These are phyloP conservation scores for Venturia oleaginea DNA, from an alignment of 2,329 filamentous ascomycete genomes.

Conservation along the genomic window DNA sequence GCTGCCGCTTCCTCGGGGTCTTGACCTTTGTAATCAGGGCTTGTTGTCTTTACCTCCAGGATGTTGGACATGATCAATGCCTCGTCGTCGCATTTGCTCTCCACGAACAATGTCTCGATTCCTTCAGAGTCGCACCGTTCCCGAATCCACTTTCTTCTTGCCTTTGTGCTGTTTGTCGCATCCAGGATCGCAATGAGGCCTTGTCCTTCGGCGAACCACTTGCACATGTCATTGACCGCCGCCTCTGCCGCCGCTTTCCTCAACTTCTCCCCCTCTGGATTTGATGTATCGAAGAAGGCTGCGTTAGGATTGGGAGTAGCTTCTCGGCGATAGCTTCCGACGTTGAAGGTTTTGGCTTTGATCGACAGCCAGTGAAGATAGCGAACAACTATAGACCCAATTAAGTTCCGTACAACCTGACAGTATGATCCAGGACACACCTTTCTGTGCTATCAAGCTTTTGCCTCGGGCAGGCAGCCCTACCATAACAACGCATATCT, in stretches of 20 bases:
- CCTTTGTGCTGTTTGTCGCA: constrained; percentile 92
- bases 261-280: constrained; percentile 81
- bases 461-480: constrained; percentile 92
- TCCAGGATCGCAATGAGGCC: constrained; percentile 91
- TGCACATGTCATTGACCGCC: constrained; percentile 85
- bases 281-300: constrained; percentile 90
- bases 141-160: constrained; percentile 81
- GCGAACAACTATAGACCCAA: constrained; percentile 38
- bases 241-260: constrained; percentile 83
- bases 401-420: not conserved
- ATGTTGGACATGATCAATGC: constrained; percentile 98
- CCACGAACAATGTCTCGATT: constrained; percentile 89
- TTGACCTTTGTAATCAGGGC: constrained; percentile 87
- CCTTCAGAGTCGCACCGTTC: constrained; percentile 65
- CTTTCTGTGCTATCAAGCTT: constrained; percentile 95
- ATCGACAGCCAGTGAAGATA: constrained; percentile 97
- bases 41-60: constrained; percentile 91
- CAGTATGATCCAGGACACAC: constrained; percentile 38
- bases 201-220: constrained; percentile 70
- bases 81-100: constrained; percentile 94
- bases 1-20: constrained; percentile 84
- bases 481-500: constrained; percentile 98
- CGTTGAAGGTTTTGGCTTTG: constrained; percentile 90
- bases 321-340: constrained; percentile 86
- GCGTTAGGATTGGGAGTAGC: constrained; percentile 84